Evolutionary conservation across 169 alveolate genomes (phyloP).

Genomic region (Besnoitia besnoiti): DNA sequence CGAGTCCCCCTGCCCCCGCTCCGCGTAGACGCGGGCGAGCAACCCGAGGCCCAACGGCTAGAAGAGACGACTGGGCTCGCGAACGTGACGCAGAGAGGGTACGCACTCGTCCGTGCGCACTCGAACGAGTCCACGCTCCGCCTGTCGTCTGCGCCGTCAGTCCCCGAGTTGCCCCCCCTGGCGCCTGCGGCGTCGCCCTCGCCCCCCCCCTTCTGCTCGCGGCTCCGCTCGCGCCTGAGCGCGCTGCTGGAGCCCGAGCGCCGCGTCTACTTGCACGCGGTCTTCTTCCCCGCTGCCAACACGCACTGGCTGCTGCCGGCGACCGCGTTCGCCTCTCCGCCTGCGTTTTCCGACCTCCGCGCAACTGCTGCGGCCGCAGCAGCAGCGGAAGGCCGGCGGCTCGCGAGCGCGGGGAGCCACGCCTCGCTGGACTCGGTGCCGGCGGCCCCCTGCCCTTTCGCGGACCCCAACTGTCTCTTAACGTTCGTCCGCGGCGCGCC

Average conservation of each 20-base stretch:
- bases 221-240: not conserved
- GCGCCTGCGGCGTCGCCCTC: not conserved
- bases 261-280: not conserved
- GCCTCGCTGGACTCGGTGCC: not conserved
- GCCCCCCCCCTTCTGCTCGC: not conserved
- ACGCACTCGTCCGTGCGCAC: too few relatives aligned
- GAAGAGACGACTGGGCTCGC: too few relatives aligned
- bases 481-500: not conserved
- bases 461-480: not conserved
- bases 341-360: not conserved
- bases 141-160: not conserved
- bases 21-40: not conserved
- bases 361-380: not conserved
- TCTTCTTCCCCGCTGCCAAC: constrained; percentile 7
- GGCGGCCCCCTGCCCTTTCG: not conserved
- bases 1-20: not conserved
- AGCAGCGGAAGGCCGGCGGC: not conserved
- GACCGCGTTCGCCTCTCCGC: not conserved
- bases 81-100: too few relatives aligned
- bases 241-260: not conserved
- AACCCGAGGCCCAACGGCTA: not conserved
- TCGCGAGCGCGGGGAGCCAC: not conserved
- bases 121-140: not conserved
- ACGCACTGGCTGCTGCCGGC: constrained; percentile 42
- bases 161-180: not conserved